Base-by-base conservation (phyloP, 495 filamentous ascomycete genomes). In the Penicillium salamii region DNA sequence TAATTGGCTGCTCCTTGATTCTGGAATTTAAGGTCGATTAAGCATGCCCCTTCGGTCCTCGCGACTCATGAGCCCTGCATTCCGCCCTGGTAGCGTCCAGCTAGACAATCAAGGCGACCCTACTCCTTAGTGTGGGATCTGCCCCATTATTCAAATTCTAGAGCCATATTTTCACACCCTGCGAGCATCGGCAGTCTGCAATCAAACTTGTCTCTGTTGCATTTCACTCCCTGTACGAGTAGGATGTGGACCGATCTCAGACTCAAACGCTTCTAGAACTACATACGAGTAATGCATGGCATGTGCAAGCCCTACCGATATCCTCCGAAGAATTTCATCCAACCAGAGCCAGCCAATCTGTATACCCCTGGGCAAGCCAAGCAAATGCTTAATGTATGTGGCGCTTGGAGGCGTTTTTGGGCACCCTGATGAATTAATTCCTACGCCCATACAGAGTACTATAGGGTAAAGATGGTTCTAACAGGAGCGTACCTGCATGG, bases 31-130 rank as follows among this genome's bases (percentile, higher is more conserved):
- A 7, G 15, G 34, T 53, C 53, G 41, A 57, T 49, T 32, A 56
- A 33, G 50, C 24, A 12, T 20, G 45, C 58, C 54, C 57, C 57
- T 54, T 52, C 18, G 26, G 26, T 49, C 29, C 34, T 40, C 19
- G 23, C 36, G 11, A n/a, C 50, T 18, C 24, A 20, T 20, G 26
- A 39, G 38, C 49, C 59, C 62, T 62, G 21, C 61, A 62, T 61
- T 57, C 58, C 58, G 46, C 36, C 23, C 29, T 29, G 17, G 6
- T 29, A 29, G n/a, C n/a, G n/a, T n/a, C n/a, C n/a, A n/a, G n/a
- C n/a, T n/a, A n/a, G n/a, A n/a, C n/a, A n/a, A 42, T 54, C 29
- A 49, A 47, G 29, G 50, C 31, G 15, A 54, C 53, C 47, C 37
- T 50, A 41, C 33, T 28, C 14, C 32, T 24, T 44, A 14, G n/a